Conservation (phyloP, 1,139 yeast genomes). For the Hyphopichia fennica region DNA sequence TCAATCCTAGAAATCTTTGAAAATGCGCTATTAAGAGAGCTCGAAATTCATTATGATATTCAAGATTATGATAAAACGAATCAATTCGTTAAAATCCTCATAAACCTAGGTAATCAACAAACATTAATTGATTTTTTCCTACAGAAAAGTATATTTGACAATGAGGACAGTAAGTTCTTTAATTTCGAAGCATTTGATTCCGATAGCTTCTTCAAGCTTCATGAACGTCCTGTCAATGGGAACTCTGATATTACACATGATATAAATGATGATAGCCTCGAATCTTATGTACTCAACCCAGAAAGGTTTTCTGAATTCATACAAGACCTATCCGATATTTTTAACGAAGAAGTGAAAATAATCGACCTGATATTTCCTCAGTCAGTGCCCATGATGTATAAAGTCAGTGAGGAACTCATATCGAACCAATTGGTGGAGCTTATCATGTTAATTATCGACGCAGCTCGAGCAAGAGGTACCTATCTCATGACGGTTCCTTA, state of each 20-base stretch:
- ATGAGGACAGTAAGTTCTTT: slow-evolving; percentile 32
- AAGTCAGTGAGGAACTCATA: slow-evolving; percentile 46
- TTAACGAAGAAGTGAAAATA: slow-evolving; percentile 36
- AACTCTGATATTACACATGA: slow-evolving; percentile 1
- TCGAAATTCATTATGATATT: slow-evolving; percentile 59
- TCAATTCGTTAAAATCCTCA: slow-evolving; percentile 35
- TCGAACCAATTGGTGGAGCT: slow-evolving; percentile 42
- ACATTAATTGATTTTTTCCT: slow-evolving; percentile 48
- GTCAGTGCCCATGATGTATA: slow-evolving; percentile 48
- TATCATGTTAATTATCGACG: slow-evolving; percentile 28
- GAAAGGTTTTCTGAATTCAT: slow-evolving; percentile 24
- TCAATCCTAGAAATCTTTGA: slow-evolving; percentile 72
- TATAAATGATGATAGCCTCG: slow-evolving; percentile 4
- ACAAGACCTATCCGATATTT: slow-evolving; percentile 26
- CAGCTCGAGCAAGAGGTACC: slow-evolving; percentile 25
- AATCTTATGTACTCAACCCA: slow-evolving; percentile 14
- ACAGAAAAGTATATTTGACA: slow-evolving; percentile 45
- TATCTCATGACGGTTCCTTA: slow-evolving; percentile 33
- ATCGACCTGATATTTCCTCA: slow-evolving; percentile 44
- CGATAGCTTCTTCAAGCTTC: slow-evolving; percentile 17
- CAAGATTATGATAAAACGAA: slow-evolving; percentile 44
- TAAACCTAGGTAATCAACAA: slow-evolving; percentile 41
- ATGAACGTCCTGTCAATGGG: background rate
- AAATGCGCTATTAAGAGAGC: slow-evolving; percentile 68
- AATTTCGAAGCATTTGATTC: slow-evolving; percentile 26